phyloP scores from a whole-genome alignment of 352 stramenopile species.

The Globisporangium uncinulatum region DNA sequence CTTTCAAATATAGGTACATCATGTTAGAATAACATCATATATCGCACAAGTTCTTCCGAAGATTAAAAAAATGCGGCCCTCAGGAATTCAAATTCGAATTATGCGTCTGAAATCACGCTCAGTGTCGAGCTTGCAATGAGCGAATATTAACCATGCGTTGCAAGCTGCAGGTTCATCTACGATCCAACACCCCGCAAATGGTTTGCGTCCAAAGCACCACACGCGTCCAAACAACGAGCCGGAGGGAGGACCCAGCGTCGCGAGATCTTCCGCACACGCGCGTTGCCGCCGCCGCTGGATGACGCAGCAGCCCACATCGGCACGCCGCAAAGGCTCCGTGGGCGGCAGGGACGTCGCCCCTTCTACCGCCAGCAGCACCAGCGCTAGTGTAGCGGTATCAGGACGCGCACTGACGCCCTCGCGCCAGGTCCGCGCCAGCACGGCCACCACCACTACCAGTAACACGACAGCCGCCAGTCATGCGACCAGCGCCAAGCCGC shows the following conservation, averaged over 20 bases:
- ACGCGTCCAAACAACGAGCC: neutral
- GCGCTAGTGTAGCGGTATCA: too few relatives aligned
- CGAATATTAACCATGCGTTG: too few relatives aligned
- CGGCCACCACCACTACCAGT: neutral
- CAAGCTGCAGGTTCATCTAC: neutral
- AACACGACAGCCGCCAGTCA: neutral
- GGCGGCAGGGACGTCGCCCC: slow-evolving; percentile 7
- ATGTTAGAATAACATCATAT: too few relatives aligned
- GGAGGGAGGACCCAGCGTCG: too few relatives aligned
- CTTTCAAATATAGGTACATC: too few relatives aligned
- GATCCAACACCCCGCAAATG: too few relatives aligned
- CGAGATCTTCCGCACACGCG: neutral
- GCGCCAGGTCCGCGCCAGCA: slow-evolving; percentile 7
- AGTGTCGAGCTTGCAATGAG: neutral
- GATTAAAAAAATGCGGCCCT: too few relatives aligned
- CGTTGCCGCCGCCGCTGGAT: neutral
- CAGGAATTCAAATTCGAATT: too few relatives aligned
- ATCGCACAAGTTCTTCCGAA: too few relatives aligned
- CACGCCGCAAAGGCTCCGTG: slow-evolving; percentile 12
- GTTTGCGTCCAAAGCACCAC: neutral
- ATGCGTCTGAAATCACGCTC: too few relatives aligned
- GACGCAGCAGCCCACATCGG: slow-evolving; percentile 8
- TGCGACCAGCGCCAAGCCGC: neutral
- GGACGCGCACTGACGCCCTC: slow-evolving; percentile 12
- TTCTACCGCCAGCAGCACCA: neutral